Conservation (phyloP, 1,139 yeast species). For the Debaryomyces psychrophilus region DNA sequence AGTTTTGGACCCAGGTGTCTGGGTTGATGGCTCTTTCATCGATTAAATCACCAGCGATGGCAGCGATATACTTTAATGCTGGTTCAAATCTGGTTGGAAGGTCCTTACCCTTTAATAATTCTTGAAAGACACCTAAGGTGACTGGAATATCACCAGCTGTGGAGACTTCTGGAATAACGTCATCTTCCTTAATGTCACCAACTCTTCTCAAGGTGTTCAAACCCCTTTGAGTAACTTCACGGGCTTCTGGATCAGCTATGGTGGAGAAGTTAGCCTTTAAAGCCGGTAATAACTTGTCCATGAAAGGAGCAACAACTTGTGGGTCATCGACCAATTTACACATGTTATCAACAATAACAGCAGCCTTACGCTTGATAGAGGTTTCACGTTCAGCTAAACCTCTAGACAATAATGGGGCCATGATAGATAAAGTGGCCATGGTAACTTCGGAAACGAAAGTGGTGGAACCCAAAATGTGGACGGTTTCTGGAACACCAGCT, state of each 20-base stretch:
- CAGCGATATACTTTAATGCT: conserved; percentile 83
- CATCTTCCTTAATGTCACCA: conserved; percentile 92
- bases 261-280: conserved; percentile 89
- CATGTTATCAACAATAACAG: conserved; percentile 99
- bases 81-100: conserved; percentile 75
- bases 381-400: conserved; percentile 99
- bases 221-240: conserved; percentile 97
- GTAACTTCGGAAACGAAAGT: conserved; percentile 99
- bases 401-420: conserved; percentile 98
- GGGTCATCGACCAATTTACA: conserved; percentile 99
- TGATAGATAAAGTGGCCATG: conserved; percentile 98
- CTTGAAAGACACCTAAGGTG: conserved; percentile 79
- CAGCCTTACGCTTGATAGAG: conserved; percentile 98
- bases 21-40: conserved; percentile 97
- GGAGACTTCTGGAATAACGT: conserved; percentile 91
- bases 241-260: conserved; percentile 99
- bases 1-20: conserved; percentile 83
- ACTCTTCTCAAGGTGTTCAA: conserved; percentile 97
- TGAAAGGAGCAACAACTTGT: conserved; percentile 99
- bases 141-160: conserved; percentile 96
- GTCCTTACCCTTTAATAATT: conserved; percentile 70
- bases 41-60: conserved; percentile 97
- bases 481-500: conserved; percentile 97
- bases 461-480: conserved; percentile 98
- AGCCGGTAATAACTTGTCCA: conserved; percentile 93